Base-by-base conservation (phyloP, 257 asterid species). In the Rehmannia glutinosa region DNA sequence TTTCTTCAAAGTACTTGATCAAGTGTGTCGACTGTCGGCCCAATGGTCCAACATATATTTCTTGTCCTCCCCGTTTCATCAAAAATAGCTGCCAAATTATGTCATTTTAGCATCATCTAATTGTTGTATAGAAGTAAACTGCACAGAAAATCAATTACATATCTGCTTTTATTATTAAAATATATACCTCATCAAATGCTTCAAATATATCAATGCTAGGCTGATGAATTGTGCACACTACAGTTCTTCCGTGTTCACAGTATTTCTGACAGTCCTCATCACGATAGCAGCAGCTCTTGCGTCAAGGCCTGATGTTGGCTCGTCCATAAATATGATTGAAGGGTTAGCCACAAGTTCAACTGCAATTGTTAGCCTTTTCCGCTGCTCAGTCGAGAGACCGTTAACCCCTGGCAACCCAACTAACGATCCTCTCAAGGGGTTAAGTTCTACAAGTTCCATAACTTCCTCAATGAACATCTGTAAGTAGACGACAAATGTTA, bases 151-250 rank as follows among this genome's bases (percentile, higher is more conserved):
- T 33, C n/a, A n/a, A n/a, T 64, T 4, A n/a, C 4, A 15, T 30
- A 39, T 62, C 35, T 16, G 38, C 6, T 35, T 52, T 23, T 33
- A 50, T 5, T 16, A 50, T 0, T 17, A 0, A 51, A 51, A 9
- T 24, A 6, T 3, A 15, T 38, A 81, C 89, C 87, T 86, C 90
- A 20, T 86, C 84, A 49, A 86, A 86, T 38, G 84, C 83, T 79
- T 86, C 92, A 66, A 86, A 86, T 42, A 86, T 86, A 77, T 86
- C 84, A 0, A 83, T 83, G 81, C 86, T 83, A 8, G 92, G 92
- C 71, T 77, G 87, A 72, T 86, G 89, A 69, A 86, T 83, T 42
- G 92, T 86, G 82, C 89, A 86, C 20, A 83, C 87, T 3, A 83
- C 87, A 2, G 86, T 86, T 72, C 89, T 59, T 43, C 89, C 6